Evolutionary conservation across 257 asterid genomes (phyloP).

Genomic region (Haberlea rhodopensis): DNA sequence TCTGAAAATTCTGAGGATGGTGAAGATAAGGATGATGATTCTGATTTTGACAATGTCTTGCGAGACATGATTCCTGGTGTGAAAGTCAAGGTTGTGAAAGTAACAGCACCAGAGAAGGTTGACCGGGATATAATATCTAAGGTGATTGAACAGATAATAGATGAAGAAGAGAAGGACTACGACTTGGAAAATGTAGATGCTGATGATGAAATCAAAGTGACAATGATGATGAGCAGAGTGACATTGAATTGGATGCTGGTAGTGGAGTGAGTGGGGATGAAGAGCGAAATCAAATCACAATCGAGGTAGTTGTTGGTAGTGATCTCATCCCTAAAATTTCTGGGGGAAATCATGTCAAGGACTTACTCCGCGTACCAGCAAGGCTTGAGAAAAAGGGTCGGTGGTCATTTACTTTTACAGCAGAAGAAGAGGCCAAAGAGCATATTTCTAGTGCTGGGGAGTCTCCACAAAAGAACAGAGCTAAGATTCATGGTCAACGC

Average conservation of each 20-base stretch:
- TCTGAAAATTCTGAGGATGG: slow-evolving; percentile 61
- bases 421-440: slow-evolving; percentile 65
- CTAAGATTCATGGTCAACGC: slow-evolving; percentile 57
- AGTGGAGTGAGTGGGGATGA: slow-evolving; percentile 51
- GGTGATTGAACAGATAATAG: slow-evolving; percentile 83
- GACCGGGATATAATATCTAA: slow-evolving; percentile 78
- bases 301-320: slow-evolving; percentile 65
- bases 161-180: slow-evolving; percentile 62
- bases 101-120: slow-evolving; percentile 67
- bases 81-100: slow-evolving; percentile 85
- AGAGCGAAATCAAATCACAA: slow-evolving; percentile 59
- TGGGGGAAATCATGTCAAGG: slow-evolving; percentile 39
- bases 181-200: slow-evolving; percentile 40
- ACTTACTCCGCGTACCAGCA: slow-evolving; percentile 87
- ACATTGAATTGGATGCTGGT: slow-evolving; percentile 49
- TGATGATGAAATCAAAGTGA: slow-evolving; percentile 44
- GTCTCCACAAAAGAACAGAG: slow-evolving; percentile 52
- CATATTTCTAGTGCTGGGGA: slow-evolving; percentile 41
- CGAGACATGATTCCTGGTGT: slow-evolving; percentile 91
- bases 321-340: slow-evolving; percentile 47
- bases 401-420: slow-evolving; percentile 70
- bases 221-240: slow-evolving; percentile 46
- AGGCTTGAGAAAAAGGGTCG: slow-evolving; percentile 62
- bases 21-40: slow-evolving; percentile 73
- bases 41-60: slow-evolving; percentile 64